Conservation (phyloP, 176 grass and related monocot species). For the Areca catechu region DNA sequence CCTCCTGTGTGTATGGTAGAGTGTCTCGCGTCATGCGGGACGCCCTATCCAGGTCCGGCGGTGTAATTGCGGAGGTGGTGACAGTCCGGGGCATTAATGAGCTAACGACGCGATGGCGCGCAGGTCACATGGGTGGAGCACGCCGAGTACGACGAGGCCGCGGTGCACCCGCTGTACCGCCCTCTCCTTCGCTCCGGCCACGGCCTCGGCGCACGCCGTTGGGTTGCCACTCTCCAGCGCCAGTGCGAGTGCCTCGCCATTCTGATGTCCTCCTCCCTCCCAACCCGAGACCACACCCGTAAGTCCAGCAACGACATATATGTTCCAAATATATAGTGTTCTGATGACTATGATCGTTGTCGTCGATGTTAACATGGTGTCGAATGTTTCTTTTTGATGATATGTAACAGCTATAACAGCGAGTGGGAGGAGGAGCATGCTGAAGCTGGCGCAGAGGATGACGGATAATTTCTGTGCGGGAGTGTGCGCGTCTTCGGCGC, state of each 20-base stretch:
- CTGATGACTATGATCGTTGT: background rate
- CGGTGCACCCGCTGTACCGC: constrained; percentile 64
- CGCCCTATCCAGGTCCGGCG: no score
- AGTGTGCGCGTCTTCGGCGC: constrained; percentile 56
- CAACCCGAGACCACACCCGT: constrained; percentile 32
- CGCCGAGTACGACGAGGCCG: constrained; percentile 72
- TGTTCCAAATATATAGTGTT: constrained; percentile 11
- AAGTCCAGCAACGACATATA: constrained; percentile 12
- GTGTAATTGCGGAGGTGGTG: no score
- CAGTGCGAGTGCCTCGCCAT: constrained; percentile 73
- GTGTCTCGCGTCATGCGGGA: background rate
- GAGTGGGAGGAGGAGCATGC: constrained; percentile 71
- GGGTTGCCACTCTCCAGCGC: constrained; percentile 75
- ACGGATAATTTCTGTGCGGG: constrained; percentile 63
- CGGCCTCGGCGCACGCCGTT: constrained; percentile 65
- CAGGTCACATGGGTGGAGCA: constrained; percentile 98
- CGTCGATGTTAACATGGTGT: background rate
- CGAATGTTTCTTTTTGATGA: background rate
- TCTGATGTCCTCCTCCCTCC: constrained; percentile 51
- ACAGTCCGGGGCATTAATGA: constrained; percentile 22
- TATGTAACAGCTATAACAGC: constrained; percentile 43
- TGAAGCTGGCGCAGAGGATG: constrained; percentile 84
- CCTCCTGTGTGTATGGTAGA: background rate
- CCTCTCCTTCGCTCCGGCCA: constrained; percentile 58
- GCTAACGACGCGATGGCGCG: constrained; percentile 29